A percentile compares a stretch with the other conserved stretches of the same genome.
These are phyloP conservation scores for Aspergillus ellipticus DNA, from an alignment of 495 filamentous ascomycete species.

Conservation along the genomic window DNA sequence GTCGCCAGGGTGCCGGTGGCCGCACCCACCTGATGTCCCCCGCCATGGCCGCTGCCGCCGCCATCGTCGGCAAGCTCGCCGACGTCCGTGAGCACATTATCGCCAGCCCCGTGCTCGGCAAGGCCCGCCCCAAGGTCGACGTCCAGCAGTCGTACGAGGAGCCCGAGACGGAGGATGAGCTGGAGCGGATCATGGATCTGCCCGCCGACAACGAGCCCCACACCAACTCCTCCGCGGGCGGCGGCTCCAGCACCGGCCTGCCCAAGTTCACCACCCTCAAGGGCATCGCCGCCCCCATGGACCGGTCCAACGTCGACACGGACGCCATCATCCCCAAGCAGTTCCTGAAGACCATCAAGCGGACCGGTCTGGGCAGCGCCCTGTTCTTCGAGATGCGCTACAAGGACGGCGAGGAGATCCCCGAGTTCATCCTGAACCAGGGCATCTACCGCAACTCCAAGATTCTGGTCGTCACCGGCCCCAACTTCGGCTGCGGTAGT, in stretches of 20 bases:
- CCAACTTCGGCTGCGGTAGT: conserved; percentile 94
- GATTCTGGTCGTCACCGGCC: conserved; percentile 89
- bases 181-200: conserved; percentile 73
- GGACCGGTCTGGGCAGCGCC: conserved; percentile 84
- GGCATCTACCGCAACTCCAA: conserved; percentile 81
- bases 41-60: conserved; percentile 90
- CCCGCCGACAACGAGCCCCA: conserved; percentile 68
- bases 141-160: conserved; percentile 68
- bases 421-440: conserved; percentile 85
- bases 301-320: conserved; percentile 88
- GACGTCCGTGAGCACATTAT: conserved; percentile 80
- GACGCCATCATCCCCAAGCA: conserved; percentile 99
- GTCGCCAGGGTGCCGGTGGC: conserved; percentile 88
- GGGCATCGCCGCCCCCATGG: conserved; percentile 85
- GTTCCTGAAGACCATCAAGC: conserved; percentile 99
- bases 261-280: conserved; percentile 77
- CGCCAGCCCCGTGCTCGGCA: conserved; percentile 53
- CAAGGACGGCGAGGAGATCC: conserved; percentile 69
- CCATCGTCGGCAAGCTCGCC: conserved; percentile 82
- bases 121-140: conserved; percentile 50
- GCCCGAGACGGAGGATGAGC: conserved; percentile 66
- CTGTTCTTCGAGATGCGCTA: conserved; percentile 83
- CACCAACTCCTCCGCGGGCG: conserved; percentile 47
- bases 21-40: conserved; percentile 97
- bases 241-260: conserved; percentile 59